Evolutionary conservation across 768 basidiomycete genomes (phyloP).

Genomic region (Auriscalpium vulgare): DNA sequence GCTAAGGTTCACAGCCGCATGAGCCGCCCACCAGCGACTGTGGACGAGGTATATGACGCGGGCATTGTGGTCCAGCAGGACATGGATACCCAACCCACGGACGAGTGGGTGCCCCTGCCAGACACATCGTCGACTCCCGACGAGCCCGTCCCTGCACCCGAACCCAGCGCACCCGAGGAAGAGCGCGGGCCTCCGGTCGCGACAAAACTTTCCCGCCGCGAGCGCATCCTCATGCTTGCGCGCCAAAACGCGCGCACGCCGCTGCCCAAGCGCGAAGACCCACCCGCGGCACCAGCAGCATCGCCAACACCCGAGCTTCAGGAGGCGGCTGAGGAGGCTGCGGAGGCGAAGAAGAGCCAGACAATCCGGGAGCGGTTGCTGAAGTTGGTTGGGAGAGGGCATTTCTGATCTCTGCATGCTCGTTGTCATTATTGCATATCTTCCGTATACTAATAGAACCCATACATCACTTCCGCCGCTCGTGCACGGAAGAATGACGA

Average conservation of each 20-base stretch:
- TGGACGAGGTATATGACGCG: background rate
- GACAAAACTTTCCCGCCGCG: slow-evolving; percentile 6
- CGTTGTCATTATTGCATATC: background rate
- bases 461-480: background rate
- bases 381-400: slow-evolving; percentile 8
- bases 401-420: background rate
- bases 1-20: background rate
- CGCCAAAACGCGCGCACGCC: slow-evolving; percentile 12
- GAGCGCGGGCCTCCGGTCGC: background rate
- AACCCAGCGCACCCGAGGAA: background rate
- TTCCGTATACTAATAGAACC: background rate
- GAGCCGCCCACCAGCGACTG: background rate
- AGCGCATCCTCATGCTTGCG: slow-evolving; percentile 10
- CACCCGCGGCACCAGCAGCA: too few relatives aligned
- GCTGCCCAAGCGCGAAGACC: slow-evolving; percentile 1
- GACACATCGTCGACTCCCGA: background rate
- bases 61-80: background rate
- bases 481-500: too few relatives aligned
- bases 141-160: background rate
- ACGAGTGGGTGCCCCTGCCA: background rate
- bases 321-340: background rate
- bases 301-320: too few relatives aligned
- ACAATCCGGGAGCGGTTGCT: slow-evolving; percentile 12
- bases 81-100: background rate
- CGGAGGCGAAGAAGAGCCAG: slow-evolving; percentile 5